These are phyloP conservation scores for Talinum fruticosum DNA, from an alignment of 148 eudicot genomes.

Conservation along the genomic window DNA sequence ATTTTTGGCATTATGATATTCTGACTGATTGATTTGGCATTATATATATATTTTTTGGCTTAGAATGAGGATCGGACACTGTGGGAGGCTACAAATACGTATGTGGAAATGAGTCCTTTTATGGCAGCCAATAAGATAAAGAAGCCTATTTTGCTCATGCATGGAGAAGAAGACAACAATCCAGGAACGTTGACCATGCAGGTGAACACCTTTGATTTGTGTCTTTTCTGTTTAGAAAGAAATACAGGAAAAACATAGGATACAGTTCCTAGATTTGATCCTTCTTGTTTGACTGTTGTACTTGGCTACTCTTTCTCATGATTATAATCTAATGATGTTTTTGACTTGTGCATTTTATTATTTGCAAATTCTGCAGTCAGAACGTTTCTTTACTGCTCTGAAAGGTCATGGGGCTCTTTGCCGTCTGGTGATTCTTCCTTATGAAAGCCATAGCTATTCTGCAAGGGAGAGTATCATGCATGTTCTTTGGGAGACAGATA, in stretches of 20 bases:
- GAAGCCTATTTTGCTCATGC: conserved; percentile 89
- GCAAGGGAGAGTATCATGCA: conserved; percentile 99
- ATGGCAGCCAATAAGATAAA: conserved; percentile 88
- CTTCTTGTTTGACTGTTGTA: not conserved
- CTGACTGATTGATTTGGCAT: not conserved
- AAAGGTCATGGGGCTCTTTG: conserved; percentile 96
- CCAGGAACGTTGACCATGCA: conserved; percentile 92
- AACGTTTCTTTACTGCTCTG: conserved; percentile 82
- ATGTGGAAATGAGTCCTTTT: conserved; percentile 95
- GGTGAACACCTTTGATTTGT: conserved; percentile 34
- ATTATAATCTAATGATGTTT: not conserved
- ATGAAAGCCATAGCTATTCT: conserved; percentile 91
- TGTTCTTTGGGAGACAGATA: conserved; percentile 93
- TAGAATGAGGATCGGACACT: conserved; percentile 95
- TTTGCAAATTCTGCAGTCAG: conserved; percentile 57
- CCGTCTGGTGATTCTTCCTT: conserved; percentile 88
- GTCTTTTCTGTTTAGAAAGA: not conserved
- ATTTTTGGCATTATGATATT: not conserved
- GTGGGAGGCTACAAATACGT: conserved; percentile 82
- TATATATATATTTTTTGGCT: not conserved
- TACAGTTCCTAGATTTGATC: not conserved
- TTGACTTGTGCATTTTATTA: conserved; percentile 1
- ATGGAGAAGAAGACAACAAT: conserved; percentile 98
- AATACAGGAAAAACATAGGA: not conserved
- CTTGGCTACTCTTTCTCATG: too few relatives aligned